Evolutionary conservation across 495 filamentous ascomycete genomes (phyloP).

Genomic region (Podospora australis): DNA sequence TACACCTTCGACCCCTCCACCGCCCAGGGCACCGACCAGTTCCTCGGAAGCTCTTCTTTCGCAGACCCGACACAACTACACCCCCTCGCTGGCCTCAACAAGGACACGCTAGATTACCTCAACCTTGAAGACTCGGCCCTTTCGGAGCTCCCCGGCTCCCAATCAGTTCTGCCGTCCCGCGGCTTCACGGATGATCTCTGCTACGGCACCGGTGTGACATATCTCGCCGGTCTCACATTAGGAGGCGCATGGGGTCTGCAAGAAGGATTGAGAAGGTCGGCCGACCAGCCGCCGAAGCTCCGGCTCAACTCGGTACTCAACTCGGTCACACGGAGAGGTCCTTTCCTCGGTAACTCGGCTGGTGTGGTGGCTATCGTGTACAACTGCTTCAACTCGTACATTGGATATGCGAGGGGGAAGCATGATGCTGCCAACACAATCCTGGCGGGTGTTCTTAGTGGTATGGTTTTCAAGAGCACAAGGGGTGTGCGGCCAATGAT

Average conservation of each 20-base stretch:
- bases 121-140: conserved; percentile 86
- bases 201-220: conserved; percentile 92
- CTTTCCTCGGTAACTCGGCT: conserved; percentile 94
- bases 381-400: conserved; percentile 86
- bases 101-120: conserved; percentile 87
- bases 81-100: conserved; percentile 89
- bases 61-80: conserved; percentile 83
- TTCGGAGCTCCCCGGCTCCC: conserved; percentile 77
- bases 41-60: conserved; percentile 62
- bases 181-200: conserved; percentile 98
- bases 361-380: conserved; percentile 93
- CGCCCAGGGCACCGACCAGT: conserved; percentile 72
- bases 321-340: conserved; percentile 82
- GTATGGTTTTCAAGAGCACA: conserved; percentile 94
- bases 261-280: conserved; percentile 73
- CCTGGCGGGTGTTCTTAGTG: conserved; percentile 73
- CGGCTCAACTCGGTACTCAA: conserved; percentile 90
- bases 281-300: conserved; percentile 76
- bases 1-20: conserved; percentile 59
- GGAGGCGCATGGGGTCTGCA: conserved; percentile 88
- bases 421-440: conserved; percentile 89
- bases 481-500: conserved; percentile 83
- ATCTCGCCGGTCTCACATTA: conserved; percentile 75
- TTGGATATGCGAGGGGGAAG: conserved; percentile 80
- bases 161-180: conserved; percentile 82